Base-by-base conservation (phyloP, 139 green algal genomes). In the Tetradesmus lagerheimii region DNA sequence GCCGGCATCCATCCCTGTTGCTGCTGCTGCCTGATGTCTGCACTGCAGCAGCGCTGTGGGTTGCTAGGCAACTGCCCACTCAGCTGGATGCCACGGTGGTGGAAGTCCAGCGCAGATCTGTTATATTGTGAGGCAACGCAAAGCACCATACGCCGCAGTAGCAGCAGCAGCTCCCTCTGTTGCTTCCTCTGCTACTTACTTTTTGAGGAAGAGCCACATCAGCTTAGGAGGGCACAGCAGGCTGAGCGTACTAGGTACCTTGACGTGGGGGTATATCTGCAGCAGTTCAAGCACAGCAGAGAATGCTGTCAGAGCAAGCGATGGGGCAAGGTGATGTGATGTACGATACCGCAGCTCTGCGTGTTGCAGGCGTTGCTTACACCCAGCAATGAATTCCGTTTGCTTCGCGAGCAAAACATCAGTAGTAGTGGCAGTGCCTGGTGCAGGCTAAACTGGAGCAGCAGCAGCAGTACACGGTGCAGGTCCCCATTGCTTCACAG, bases 151-250 rank as follows among this genome's bases (percentile, higher is more conserved):
- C n/a, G n/a, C n/a, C n/a, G n/a, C n/a, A n/a, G n/a, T n/a, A n/a
- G n/a, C n/a, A n/a, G n/a, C n/a, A n/a, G 43, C 6, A 23, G 47
- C 47, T 20, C 20, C 8, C 12, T 62, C 43, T 5, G 5, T 27
- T 77, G 66, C 66, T 77, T 12, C 71, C 20, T 20, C 57, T 79
- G 37, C 82, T 38, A 37, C 82, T 87, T 20, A 87, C 82, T 87
- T 87, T 25, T 87, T 87, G 35, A 87, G 57, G 39, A 79, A 74
- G 23, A 87, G 82, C 82, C 82, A 87, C 53, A 78, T 50, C 57
- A 87, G 82, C 82, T 87, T 87, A 8, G 62, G 66, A 11, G 82
- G 82, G 18, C 38, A 71, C 20, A 87, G 57, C 53, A 87, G 57
- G 82, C 53, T 79, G 4, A 87, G 23, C 9, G 57, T 87, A 23